Evolutionary conservation across 2,329 filamentous ascomycete genomes (phyloP).

Genomic region (Cercospora zeae-maydis): DNA sequence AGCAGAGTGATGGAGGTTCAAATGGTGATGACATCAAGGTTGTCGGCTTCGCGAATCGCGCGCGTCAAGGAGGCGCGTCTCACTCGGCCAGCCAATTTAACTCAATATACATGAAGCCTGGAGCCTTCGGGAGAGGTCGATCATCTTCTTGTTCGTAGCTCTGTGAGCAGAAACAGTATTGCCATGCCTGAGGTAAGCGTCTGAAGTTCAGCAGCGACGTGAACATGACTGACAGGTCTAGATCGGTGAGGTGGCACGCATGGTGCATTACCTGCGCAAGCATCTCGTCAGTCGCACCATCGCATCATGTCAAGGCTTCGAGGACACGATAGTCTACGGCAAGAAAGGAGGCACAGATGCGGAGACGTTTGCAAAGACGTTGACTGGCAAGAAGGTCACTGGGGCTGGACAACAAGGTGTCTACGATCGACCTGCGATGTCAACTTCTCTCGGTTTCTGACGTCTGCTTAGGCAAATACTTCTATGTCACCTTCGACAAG

Average conservation of each 20-base stretch:
- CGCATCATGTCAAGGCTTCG: slow-evolving; percentile 62
- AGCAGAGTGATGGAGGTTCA: neutral
- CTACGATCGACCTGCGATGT: no score
- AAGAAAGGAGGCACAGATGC: slow-evolving; percentile 79
- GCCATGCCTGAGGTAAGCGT: slow-evolving; percentile 22
- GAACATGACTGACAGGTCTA: slow-evolving; percentile 23
- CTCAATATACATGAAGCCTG: neutral
- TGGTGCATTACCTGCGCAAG: slow-evolving; percentile 79
- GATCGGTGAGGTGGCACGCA: slow-evolving; percentile 66
- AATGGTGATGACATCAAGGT: slow-evolving; percentile 1
- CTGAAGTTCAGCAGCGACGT: neutral
- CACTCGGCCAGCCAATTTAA: neutral
- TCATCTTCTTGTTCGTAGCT: neutral
- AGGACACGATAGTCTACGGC: slow-evolving; percentile 84
- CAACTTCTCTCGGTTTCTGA: neutral
- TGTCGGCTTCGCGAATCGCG: neutral
- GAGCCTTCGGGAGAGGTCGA: neutral
- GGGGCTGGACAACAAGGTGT: slow-evolving; percentile 74
- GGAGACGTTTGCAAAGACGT: slow-evolving; percentile 66
- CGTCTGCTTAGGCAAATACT: slow-evolving; percentile 67
- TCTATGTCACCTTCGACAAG: slow-evolving; percentile 77
- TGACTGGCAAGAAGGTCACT: slow-evolving; percentile 69
- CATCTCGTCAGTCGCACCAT: slow-evolving; percentile 83
- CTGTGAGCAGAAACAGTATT: neutral
- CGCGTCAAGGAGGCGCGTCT: slow-evolving; percentile 7